Evolutionary conservation across 2,329 filamentous ascomycete species (phyloP), one percentile per base, ranked within the genome.

Genomic region (Pseudopyrenochaeta lycopersici): DNA sequence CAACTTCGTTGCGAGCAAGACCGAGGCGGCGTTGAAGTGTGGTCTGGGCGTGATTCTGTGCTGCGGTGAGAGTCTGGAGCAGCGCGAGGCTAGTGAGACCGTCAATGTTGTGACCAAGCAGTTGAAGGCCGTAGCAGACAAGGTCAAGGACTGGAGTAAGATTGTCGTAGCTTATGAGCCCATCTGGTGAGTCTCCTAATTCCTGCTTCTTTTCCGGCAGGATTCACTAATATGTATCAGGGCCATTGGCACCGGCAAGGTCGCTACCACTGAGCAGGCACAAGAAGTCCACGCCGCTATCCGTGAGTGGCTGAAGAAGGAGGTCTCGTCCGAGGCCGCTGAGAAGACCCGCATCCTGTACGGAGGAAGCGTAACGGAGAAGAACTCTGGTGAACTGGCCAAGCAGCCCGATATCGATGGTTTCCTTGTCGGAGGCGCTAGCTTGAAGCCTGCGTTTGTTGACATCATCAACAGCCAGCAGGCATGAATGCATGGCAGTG

Each of bases 91-190:
- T 60, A 84, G 85, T 77, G 88, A 91, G 84, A 98, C 94, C 62
- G 89, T 96, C 73, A 87, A 91, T 45, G 89, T 95, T 60, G 90
- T 96, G 71, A 95, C 90, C 68, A 82, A 81, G 64, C 95, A 99
- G 84, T 86, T 99, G 70, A 85, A 87, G 62, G 92, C 92, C 63
- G 91, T 94, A 63, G 86, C 86, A 51, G 88, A 92, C 77, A 84
- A 90, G 82, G 82, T 91, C 74, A 82, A 86, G 70, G 91, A 97
- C 82, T 99, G 95, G 95, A 86, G 83, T 73, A 95, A 95, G 84
- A 86, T 99, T 63, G 95, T 99, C 76, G 86, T 99, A 72, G 95
- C 95, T 73, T 99, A 99, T 81, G 95, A 99, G 86, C 95, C 95
- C 73, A 96, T 99, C 84, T 99, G 95, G 94, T 92, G 87, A 53